Percentiles rank a stretch among this genome's conserved stretches.
phyloP scores from a whole-genome alignment of 139 green algal species.

The Volvox africanus region DNA sequence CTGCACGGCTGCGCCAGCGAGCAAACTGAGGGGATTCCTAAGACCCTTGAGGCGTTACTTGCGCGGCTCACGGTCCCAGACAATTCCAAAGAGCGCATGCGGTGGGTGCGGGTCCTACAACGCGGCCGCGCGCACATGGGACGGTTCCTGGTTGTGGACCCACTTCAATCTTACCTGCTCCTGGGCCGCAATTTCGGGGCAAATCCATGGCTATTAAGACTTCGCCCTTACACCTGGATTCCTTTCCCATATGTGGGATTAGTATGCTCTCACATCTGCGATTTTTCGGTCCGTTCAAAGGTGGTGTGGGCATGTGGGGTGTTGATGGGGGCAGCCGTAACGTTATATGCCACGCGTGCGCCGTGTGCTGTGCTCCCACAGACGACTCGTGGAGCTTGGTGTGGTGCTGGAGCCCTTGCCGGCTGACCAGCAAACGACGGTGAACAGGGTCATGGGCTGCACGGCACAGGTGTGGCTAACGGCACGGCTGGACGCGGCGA shows the following conservation, averaged over 20 bases:
- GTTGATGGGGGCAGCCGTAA: too few relatives aligned
- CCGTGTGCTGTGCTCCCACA: background rate
- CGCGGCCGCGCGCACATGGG: too few relatives aligned
- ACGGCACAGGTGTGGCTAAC: slow-evolving; percentile 89
- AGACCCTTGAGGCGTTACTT: background rate
- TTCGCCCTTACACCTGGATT: too few relatives aligned
- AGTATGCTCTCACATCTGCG: too few relatives aligned
- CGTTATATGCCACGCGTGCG: too few relatives aligned
- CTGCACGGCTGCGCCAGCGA: background rate
- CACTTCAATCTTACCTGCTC: too few relatives aligned
- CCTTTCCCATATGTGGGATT: too few relatives aligned
- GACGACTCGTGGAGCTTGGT: slow-evolving; percentile 31
- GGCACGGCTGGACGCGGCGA: slow-evolving; percentile 60
- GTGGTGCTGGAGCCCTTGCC: background rate
- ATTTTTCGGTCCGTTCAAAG: too few relatives aligned
- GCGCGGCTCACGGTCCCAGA: background rate
- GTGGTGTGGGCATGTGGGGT: too few relatives aligned
- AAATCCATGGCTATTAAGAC: too few relatives aligned
- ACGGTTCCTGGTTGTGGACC: too few relatives aligned
- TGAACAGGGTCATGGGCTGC: slow-evolving; percentile 95
- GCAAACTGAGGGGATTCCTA: background rate
- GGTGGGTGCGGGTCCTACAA: background rate
- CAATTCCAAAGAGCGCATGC: background rate
- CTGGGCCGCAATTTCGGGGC: too few relatives aligned
- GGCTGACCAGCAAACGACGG: background rate